Percentiles rank a stretch among this genome's conserved stretches.
phyloP scores from a whole-genome alignment of 2,329 filamentous ascomycete genomes.

The Coniochaeta ligniaria region DNA sequence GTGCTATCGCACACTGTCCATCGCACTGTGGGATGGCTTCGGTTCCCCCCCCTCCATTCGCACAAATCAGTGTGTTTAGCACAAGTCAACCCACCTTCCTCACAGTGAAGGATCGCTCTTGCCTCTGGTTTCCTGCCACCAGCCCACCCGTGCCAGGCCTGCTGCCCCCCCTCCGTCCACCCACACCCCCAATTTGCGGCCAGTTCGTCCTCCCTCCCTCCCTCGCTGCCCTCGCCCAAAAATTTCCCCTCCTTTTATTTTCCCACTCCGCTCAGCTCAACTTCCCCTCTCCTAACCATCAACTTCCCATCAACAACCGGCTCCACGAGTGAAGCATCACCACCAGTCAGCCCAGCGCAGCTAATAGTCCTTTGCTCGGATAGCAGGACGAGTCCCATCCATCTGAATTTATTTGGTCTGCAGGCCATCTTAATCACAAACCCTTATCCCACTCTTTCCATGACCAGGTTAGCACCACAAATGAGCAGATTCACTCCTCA shows the following conservation, averaged over 20 bases:
- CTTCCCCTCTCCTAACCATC: slow-evolving; percentile 1
- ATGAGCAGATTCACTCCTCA: slow-evolving; percentile 42
- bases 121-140: not conserved
- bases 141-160: slow-evolving; percentile 1
- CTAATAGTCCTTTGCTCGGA: slow-evolving; percentile 11
- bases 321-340: slow-evolving; percentile 14
- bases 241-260: slow-evolving; percentile 19
- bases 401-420: slow-evolving; percentile 17
- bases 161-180: slow-evolving; percentile 10
- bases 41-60: not conserved
- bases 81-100: slow-evolving; percentile 2
- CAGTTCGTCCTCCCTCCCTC: slow-evolving; percentile 14
- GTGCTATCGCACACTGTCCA: not conserved
- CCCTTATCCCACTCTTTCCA: slow-evolving; percentile 35
- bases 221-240: slow-evolving; percentile 13
- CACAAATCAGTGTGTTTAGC: not conserved
- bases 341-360: slow-evolving; percentile 7
- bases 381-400: not conserved
- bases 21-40: not conserved
- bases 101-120: not conserved
- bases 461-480: slow-evolving; percentile 48
- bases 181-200: slow-evolving; percentile 12
- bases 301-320: slow-evolving; percentile 15
- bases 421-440: slow-evolving; percentile 26
- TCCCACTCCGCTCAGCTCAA: slow-evolving; percentile 18